Evolutionary conservation across 208 protist species (phyloP).

Genomic region (Trypanosoma avium): DNA sequence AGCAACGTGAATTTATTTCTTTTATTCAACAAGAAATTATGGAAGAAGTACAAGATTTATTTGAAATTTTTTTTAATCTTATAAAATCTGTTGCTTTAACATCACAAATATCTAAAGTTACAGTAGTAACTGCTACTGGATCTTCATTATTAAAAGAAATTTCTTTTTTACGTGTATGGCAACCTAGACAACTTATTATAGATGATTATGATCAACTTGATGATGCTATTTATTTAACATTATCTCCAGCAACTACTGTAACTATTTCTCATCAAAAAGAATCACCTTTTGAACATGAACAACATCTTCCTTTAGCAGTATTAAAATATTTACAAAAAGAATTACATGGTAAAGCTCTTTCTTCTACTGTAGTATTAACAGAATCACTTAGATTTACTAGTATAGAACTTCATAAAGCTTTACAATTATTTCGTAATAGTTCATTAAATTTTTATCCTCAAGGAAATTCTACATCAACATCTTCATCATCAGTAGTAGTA

Average conservation of each 20-base stretch:
- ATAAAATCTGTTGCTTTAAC: conserved; percentile 56
- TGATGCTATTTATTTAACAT: conserved; percentile 57
- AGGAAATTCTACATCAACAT: too few relatives aligned
- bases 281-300: conserved; percentile 41
- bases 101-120: conserved; percentile 55
- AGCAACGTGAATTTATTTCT: conserved; percentile 53
- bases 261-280: conserved; percentile 56
- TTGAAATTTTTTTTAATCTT: conserved; percentile 58
- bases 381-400: conserved; percentile 60
- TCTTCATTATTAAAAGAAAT: conserved; percentile 47
- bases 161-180: conserved; percentile 66
- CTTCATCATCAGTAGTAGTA: neutral
- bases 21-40: conserved; percentile 44
- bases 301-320: conserved; percentile 36
- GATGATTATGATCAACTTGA: conserved; percentile 75
- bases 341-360: conserved; percentile 40
- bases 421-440: conserved; percentile 38
- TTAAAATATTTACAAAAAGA: conserved; percentile 48
- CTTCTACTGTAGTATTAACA: conserved; percentile 46
- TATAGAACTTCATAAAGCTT: conserved; percentile 42
- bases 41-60: conserved; percentile 42
- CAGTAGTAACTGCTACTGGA: conserved; percentile 42
- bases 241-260: conserved; percentile 56
- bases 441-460: conserved; percentile 3
- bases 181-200: conserved; percentile 57